Evolutionary conservation across 2,329 filamentous ascomycete genomes (phyloP).

Genomic region (Botryotinia convoluta): DNA sequence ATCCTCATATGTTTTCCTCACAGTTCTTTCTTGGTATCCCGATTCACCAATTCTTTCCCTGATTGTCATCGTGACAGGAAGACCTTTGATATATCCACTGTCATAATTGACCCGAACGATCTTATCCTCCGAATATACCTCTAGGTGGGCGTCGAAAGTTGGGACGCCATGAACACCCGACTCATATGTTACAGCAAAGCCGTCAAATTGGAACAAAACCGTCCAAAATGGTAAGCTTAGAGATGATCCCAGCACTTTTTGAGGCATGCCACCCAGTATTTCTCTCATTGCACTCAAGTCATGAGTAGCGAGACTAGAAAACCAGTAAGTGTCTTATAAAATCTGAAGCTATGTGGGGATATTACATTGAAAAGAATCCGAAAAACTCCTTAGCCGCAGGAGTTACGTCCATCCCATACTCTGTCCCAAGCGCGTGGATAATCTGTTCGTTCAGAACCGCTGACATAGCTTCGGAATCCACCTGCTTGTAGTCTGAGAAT

Average conservation of each 20-base stretch:
- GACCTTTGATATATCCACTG: slow-evolving; percentile 55
- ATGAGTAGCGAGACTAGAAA: slow-evolving; percentile 52
- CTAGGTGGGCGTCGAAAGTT: slow-evolving; percentile 51
- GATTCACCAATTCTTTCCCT: slow-evolving; percentile 38
- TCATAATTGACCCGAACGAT: slow-evolving; percentile 54
- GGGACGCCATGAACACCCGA: slow-evolving; percentile 54
- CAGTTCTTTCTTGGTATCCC: slow-evolving; percentile 22
- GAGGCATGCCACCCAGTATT: slow-evolving; percentile 47
- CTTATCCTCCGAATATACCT: slow-evolving; percentile 53
- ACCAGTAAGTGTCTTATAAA: not conserved
- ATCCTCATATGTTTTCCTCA: slow-evolving; percentile 45
- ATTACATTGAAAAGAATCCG: slow-evolving; percentile 14
- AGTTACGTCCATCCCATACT: slow-evolving; percentile 41
- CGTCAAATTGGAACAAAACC: slow-evolving; percentile 46
- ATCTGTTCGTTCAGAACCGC: slow-evolving; percentile 85
- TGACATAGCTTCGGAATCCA: slow-evolving; percentile 27
- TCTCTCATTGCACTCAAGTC: slow-evolving; percentile 56
- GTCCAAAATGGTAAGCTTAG: slow-evolving; percentile 44
- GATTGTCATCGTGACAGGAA: slow-evolving; percentile 45
- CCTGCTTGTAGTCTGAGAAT: slow-evolving; percentile 42
- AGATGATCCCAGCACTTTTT: slow-evolving; percentile 45
- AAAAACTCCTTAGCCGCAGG: slow-evolving; percentile 13
- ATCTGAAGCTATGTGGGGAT: not conserved
- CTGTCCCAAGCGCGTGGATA: slow-evolving; percentile 80
- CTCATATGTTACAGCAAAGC: slow-evolving; percentile 56